phyloP scores from a whole-genome alignment of 306 rosid species.

The Lathyrus tuberosus region DNA sequence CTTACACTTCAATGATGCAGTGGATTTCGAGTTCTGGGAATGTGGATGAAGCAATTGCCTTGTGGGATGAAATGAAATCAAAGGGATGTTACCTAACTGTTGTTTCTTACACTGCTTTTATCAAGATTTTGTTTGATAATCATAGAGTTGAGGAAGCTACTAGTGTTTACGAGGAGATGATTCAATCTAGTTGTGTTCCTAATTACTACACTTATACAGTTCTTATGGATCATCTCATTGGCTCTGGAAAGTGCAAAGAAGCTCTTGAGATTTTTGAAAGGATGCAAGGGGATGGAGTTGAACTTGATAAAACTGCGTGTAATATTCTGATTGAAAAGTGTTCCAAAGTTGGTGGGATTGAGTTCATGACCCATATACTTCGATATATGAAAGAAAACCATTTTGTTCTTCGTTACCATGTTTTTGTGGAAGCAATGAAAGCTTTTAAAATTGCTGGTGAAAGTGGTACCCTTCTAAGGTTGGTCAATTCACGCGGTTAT shows the following conservation, averaged over 20 bases:
- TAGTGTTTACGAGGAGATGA: conserved; percentile 71
- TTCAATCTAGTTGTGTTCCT: conserved; percentile 56
- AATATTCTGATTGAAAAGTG: conserved; percentile 77
- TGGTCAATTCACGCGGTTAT: conserved; percentile 70
- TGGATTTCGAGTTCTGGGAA: conserved; percentile 69
- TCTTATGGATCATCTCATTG: conserved; percentile 72
- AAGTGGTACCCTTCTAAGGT: conserved; percentile 64
- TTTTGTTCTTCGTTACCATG: too few relatives aligned
- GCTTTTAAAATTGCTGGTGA: too few relatives aligned
- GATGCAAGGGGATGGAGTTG: conserved; percentile 73
- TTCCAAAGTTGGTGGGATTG: conserved; percentile 56
- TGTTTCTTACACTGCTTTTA: conserved; percentile 78
- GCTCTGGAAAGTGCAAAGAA: conserved; percentile 66
- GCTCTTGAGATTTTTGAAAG: conserved; percentile 29
- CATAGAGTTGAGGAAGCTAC: conserved; percentile 60
- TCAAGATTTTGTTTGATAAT: conserved; percentile 61
- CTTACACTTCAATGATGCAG: conserved; percentile 85
- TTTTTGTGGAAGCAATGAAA: too few relatives aligned
- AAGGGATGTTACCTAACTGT: conserved; percentile 63
- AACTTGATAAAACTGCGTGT: conserved; percentile 86
- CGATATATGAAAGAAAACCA: too few relatives aligned
- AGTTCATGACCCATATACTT: conserved; percentile 57
- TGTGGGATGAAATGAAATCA: conserved; percentile 78
- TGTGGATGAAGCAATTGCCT: conserved; percentile 58
- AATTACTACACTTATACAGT: conserved; percentile 77